Evolutionary conservation across 768 basidiomycete species (phyloP).

Genomic region (Trametes cubensis): DNA sequence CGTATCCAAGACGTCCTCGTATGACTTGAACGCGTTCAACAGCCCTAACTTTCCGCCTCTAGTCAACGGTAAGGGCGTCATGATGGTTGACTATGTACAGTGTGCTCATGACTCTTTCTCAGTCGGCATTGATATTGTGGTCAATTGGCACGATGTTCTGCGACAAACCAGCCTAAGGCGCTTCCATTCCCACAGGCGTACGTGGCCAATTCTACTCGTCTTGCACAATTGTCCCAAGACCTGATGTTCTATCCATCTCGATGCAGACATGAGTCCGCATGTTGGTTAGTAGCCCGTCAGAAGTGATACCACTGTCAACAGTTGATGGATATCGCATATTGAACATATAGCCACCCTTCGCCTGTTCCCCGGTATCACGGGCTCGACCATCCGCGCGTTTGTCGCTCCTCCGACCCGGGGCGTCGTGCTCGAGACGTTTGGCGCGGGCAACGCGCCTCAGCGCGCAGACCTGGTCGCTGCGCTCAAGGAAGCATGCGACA

Average conservation of each 20-base stretch:
- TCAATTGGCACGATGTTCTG: slow-evolving; percentile 88
- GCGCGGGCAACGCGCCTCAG: slow-evolving; percentile 91
- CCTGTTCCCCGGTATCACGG: slow-evolving; percentile 85
- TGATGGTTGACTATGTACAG: not conserved
- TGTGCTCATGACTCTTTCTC: not conserved
- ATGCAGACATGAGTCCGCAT: slow-evolving; percentile 72
- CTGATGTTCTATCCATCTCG: not conserved
- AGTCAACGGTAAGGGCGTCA: slow-evolving; percentile 62
- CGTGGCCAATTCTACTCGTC: not conserved
- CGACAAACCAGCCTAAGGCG: slow-evolving; percentile 77
- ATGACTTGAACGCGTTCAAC: slow-evolving; percentile 79
- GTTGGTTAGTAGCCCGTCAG: slow-evolving; percentile 57
- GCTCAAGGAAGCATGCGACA: slow-evolving; percentile 78
- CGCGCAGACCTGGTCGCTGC: slow-evolving; percentile 73
- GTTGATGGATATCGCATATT: not conserved
- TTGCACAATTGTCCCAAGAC: not conserved
- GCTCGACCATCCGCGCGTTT: slow-evolving; percentile 73
- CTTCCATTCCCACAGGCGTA: slow-evolving; percentile 83
- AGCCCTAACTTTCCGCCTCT: slow-evolving; percentile 85
- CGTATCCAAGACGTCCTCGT: slow-evolving; percentile 80
- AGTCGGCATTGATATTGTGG: slow-evolving; percentile 90
- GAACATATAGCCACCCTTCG: slow-evolving; percentile 68
- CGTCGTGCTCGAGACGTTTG: slow-evolving; percentile 89
- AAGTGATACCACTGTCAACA: not conserved
- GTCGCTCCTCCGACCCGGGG: slow-evolving; percentile 74